These are phyloP conservation scores for Pseudocercospora fijiensis DNA, from an alignment of 2,329 filamentous ascomycete species.

Conservation along the genomic window DNA sequence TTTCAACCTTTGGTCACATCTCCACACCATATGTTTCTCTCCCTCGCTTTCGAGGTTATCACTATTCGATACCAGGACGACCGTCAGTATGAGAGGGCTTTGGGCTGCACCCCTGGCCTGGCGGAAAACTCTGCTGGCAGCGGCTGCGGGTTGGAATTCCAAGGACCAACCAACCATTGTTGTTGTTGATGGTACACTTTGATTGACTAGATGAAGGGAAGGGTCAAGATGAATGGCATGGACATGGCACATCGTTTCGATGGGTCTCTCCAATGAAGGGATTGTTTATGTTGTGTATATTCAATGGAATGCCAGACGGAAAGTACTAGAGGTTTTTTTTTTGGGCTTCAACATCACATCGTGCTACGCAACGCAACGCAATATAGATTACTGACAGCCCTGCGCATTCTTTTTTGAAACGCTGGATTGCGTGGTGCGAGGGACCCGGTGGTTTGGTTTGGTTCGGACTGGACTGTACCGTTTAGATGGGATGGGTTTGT, in stretches of 20 bases:
- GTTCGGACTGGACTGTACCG: too few relatives aligned
- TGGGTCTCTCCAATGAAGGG: conserved; percentile 1
- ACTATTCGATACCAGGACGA: background rate
- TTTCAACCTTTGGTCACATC: background rate
- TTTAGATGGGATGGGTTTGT: too few relatives aligned
- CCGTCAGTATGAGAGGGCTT: background rate
- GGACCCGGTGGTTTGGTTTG: too few relatives aligned
- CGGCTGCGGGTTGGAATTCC: background rate
- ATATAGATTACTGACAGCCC: background rate
- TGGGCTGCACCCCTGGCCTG: background rate
- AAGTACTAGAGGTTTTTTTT: background rate
- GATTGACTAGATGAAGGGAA: background rate
- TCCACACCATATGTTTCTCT: background rate
- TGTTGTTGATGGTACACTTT: background rate
- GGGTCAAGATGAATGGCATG: background rate
- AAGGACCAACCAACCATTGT: too few relatives aligned
- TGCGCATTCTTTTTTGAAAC: background rate
- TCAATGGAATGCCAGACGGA: conserved; percentile 11
- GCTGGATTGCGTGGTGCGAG: background rate
- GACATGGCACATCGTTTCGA: background rate
- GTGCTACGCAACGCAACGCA: too few relatives aligned
- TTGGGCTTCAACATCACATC: too few relatives aligned
- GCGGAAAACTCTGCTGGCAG: background rate
- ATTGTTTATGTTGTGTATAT: conserved; percentile 9
- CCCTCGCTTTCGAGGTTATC: background rate